Conservation (phyloP, 805 yeast genomes). For the Candida andamanensis region DNA sequence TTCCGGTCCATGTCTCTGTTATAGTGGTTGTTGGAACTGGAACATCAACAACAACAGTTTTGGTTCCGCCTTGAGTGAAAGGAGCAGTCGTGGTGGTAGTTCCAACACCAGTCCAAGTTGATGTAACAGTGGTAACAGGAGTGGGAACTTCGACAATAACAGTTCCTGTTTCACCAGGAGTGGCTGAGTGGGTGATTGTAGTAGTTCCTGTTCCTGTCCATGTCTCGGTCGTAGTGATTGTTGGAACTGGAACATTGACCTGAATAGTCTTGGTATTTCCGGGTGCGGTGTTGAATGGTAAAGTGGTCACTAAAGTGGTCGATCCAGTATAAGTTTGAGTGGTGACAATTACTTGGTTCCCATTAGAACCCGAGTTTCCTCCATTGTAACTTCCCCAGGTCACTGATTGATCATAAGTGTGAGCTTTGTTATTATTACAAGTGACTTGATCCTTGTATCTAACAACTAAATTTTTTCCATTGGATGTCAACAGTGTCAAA, state of each 20-base stretch:
- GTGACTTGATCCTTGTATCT: constrained; percentile 7
- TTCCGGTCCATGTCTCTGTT: constrained; percentile 11
- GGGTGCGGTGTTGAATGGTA: constrained; percentile 9
- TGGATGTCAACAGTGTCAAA: not conserved
- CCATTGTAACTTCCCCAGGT: not conserved
- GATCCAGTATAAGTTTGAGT: constrained; percentile 19
- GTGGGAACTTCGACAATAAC: constrained; percentile 13
- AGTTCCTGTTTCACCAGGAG: constrained; percentile 16
- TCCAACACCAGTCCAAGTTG: constrained; percentile 5
- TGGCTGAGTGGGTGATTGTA: constrained; percentile 13
- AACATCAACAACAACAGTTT: constrained; percentile 8
- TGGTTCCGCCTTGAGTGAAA: constrained; percentile 7
- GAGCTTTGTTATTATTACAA: constrained; percentile 6
- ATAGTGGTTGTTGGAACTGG: constrained; percentile 11
- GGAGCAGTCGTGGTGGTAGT: constrained; percentile 11
- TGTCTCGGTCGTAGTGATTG: constrained; percentile 8
- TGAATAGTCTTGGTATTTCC: constrained; percentile 19
- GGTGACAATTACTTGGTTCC: constrained; percentile 11
- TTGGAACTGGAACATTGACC: constrained; percentile 18
- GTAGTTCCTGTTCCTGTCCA: constrained; percentile 12
- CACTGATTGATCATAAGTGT: not conserved
- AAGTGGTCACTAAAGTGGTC: constrained; percentile 16
- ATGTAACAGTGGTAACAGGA: constrained; percentile 11
- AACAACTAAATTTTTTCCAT: constrained; percentile 1
- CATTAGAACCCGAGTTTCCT: constrained; percentile 11